These are phyloP conservation scores for Russula vinacea DNA, from an alignment of 768 basidiomycete species.

Conservation along the genomic window DNA sequence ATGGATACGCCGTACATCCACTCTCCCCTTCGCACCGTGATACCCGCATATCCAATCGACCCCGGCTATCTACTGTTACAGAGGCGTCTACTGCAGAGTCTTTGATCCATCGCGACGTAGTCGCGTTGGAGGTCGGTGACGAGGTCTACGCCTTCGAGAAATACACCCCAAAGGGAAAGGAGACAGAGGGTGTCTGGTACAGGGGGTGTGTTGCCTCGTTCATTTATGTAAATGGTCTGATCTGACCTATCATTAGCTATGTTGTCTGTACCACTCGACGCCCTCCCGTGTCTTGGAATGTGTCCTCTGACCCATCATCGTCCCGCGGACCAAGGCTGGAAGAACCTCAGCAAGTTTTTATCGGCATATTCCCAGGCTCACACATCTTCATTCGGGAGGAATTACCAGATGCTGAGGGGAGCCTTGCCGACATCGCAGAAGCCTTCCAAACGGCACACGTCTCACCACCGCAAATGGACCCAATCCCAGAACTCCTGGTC, in stretches of 20 bases:
- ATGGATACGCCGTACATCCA: constrained; percentile 88
- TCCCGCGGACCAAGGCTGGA: constrained; percentile 59
- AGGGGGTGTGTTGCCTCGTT: constrained; percentile 60
- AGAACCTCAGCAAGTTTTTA: constrained; percentile 83
- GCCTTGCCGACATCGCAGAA: constrained; percentile 70
- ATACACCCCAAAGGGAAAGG: constrained; percentile 69
- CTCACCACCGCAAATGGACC: constrained; percentile 41
- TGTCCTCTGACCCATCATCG: constrained; percentile 54
- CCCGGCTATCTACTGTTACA: constrained; percentile 59
- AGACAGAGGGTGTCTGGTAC: constrained; percentile 84
- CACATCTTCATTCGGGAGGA: constrained; percentile 86
- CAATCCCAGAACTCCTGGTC: constrained; percentile 49
- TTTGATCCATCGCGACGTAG: constrained; percentile 66
- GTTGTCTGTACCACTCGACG: constrained; percentile 80
- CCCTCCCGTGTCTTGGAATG: constrained; percentile 65
- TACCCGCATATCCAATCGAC: constrained; percentile 58
- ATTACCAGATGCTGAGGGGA: constrained; percentile 82
- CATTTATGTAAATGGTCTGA: constrained; percentile 15
- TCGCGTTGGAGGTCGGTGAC: constrained; percentile 89
- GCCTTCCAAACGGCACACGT: constrained; percentile 43
- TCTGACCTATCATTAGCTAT: constrained; percentile 51
- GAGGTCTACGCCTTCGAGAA: constrained; percentile 97
- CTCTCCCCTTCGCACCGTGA: constrained; percentile 73
- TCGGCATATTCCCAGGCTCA: constrained; percentile 90
- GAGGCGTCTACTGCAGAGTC: constrained; percentile 60